Conservation (phyloP, 2,329 filamentous ascomycete species). For the Keithomyces neogunnii region DNA sequence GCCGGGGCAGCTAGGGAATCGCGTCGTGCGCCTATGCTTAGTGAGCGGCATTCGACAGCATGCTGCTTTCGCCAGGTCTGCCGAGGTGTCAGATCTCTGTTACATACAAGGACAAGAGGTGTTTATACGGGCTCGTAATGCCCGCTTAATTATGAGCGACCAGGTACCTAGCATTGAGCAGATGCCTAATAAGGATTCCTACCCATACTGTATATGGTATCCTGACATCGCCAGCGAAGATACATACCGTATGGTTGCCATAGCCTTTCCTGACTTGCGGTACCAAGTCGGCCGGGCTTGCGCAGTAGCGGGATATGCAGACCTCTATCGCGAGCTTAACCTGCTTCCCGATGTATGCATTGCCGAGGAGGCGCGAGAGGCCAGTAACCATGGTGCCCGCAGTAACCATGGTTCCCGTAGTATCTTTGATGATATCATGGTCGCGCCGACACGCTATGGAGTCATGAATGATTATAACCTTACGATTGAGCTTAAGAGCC, state of each 20-base stretch:
- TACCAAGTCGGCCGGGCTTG: constrained; percentile 32
- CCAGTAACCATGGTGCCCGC: neutral
- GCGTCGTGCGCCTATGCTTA: neutral
- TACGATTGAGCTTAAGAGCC: neutral
- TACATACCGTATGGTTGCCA: constrained; percentile 24
- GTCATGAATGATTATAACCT: constrained; percentile 28
- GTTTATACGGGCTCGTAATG: constrained; percentile 14
- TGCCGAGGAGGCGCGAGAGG: constrained; percentile 31
- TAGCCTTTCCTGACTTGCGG: constrained; percentile 20
- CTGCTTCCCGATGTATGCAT: constrained; percentile 29
- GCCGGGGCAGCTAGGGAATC: neutral
- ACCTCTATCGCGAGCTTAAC: constrained; percentile 26
- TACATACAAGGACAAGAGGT: neutral
- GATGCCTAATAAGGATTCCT: constrained; percentile 10
- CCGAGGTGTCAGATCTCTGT: too few relatives aligned
- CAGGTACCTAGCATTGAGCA: constrained; percentile 15
- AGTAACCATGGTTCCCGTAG: neutral
- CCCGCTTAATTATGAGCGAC: constrained; percentile 28
- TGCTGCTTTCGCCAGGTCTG: neutral
- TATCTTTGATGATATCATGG: constrained; percentile 25
- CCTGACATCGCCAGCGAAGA: constrained; percentile 26
- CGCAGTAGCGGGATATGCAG: constrained; percentile 27
- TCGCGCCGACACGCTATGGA: constrained; percentile 14
- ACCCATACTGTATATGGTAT: constrained; percentile 34
- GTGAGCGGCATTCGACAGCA: neutral